These are phyloP conservation scores for Berberis vulgaris DNA, from an alignment of 164 flowering plant genomes.

Conservation along the genomic window DNA sequence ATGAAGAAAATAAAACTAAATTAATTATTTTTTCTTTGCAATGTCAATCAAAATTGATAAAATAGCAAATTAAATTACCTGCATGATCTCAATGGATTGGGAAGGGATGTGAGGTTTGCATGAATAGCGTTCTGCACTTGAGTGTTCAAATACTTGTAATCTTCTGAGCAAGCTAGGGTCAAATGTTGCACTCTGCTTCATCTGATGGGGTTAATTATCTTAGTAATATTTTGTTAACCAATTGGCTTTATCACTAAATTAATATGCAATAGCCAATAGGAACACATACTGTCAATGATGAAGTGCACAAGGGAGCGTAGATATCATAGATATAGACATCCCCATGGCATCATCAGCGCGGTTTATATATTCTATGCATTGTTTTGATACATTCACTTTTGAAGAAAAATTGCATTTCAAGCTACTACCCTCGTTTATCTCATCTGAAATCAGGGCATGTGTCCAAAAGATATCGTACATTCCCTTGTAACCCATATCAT, in stretches of 20 bases:
- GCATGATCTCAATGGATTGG: conserved; percentile 24
- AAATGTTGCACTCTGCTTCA: conserved; percentile 14
- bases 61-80: conserved; percentile 6
- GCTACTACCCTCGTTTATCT: conserved; percentile 12
- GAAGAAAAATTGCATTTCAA: conserved; percentile 17
- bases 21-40: background rate
- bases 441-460: conserved; percentile 27
- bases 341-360: background rate
- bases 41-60: background rate
- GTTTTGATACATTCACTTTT: background rate
- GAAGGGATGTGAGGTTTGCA: conserved; percentile 17
- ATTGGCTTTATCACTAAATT: background rate
- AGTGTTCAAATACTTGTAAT: conserved; percentile 22
- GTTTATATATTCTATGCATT: conserved; percentile 2
- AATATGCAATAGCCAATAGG: background rate
- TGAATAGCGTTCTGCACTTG: conserved; percentile 36
- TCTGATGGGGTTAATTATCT: background rate
- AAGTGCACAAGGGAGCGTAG: conserved; percentile 19
- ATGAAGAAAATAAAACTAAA: too few species aligned
- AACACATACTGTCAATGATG: background rate
- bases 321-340: conserved; percentile 16
- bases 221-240: background rate
- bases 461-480: conserved; percentile 20
- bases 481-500: conserved; percentile 15
- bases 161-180: conserved; percentile 34